A percentile compares a stretch with the other conserved stretches of the same genome.
Conservation (phyloP, 495 filamentous ascomycete species). For the Trichoderma reesei region DNA sequence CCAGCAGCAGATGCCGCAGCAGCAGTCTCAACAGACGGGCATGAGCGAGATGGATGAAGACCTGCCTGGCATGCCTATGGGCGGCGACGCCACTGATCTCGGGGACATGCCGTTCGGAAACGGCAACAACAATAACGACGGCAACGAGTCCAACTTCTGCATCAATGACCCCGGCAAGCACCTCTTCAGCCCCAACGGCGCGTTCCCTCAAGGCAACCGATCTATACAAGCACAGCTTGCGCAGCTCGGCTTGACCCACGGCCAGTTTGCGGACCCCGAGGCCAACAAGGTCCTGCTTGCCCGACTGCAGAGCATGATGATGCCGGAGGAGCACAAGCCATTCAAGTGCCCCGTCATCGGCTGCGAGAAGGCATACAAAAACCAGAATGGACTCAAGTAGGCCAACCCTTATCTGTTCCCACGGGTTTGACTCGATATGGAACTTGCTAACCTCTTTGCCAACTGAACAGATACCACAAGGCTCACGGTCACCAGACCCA, state of each 20-base stretch:
- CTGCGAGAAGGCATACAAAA: constrained; percentile 99
- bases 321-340: constrained; percentile 75
- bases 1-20: constrained; percentile 37
- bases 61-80: constrained; percentile 49
- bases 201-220: constrained; percentile 64
- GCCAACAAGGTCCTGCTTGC: constrained; percentile 10
- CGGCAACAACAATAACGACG: constrained; percentile 16
- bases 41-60: constrained; percentile 46
- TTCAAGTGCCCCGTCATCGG: constrained; percentile 97
- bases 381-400: constrained; percentile 95
- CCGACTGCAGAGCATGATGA: constrained; percentile 27
- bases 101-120: constrained; percentile 20
- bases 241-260: constrained; percentile 18
- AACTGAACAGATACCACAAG: constrained; percentile 51
- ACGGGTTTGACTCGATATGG: not conserved
- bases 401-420: constrained; percentile 16
- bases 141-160: constrained; percentile 36
- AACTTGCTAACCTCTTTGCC: constrained; percentile 25
- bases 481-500: constrained; percentile 92
- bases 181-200: constrained; percentile 76
- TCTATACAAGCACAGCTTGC: constrained; percentile 53
- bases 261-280: constrained; percentile 12
- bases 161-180: constrained; percentile 95
- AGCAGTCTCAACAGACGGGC: constrained; percentile 34
- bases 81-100: constrained; percentile 14